Evolutionary conservation across 352 stramenopile genomes (phyloP).

Genomic region (Phytophthora multivora): DNA sequence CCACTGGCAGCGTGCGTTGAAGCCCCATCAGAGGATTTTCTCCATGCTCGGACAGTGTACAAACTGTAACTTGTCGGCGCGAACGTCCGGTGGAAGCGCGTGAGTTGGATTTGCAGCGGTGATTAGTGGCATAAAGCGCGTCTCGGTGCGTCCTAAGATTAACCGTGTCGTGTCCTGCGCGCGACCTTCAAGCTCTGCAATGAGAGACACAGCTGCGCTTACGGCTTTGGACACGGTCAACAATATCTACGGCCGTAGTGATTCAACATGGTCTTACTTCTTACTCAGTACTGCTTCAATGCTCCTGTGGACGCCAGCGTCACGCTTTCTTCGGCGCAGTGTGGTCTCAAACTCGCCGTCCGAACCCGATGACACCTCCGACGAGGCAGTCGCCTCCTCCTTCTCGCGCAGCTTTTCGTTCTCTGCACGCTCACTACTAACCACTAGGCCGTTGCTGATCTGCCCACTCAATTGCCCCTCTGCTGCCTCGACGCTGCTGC

Average conservation of each 20-base stretch:
- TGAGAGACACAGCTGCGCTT: constrained; percentile 4
- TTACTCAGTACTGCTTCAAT: neutral
- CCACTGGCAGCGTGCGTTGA: constrained; percentile 2
- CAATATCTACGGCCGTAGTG: no score
- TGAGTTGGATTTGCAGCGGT: constrained; percentile 10
- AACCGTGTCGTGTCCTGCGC: neutral
- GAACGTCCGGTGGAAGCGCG: constrained; percentile 8
- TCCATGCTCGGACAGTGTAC: neutral
- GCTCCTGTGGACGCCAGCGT: constrained; percentile 1
- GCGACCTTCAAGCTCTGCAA: neutral
- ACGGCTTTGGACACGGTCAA: neutral
- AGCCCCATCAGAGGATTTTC: constrained; percentile 27
- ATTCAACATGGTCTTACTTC: constrained; percentile 2
- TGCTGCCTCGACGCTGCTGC: neutral
- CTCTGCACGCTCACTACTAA: constrained; percentile 1
- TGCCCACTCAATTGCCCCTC: constrained; percentile 4
- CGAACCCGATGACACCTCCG: constrained; percentile 40
- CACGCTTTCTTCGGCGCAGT: constrained; percentile 17
- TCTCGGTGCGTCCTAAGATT: constrained; percentile 3
- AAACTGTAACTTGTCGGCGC: constrained; percentile 2
- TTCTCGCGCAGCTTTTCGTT: constrained; percentile 29
- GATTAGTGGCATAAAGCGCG: neutral
- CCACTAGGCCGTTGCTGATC: constrained; percentile 4
- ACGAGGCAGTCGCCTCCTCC: constrained; percentile 44
- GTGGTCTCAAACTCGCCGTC: constrained; percentile 22